Percentiles rank a stretch among this genome's conserved stretches.
Conservation (phyloP, 176 grass and related monocot genomes). For the Oryza australiensis region DNA sequence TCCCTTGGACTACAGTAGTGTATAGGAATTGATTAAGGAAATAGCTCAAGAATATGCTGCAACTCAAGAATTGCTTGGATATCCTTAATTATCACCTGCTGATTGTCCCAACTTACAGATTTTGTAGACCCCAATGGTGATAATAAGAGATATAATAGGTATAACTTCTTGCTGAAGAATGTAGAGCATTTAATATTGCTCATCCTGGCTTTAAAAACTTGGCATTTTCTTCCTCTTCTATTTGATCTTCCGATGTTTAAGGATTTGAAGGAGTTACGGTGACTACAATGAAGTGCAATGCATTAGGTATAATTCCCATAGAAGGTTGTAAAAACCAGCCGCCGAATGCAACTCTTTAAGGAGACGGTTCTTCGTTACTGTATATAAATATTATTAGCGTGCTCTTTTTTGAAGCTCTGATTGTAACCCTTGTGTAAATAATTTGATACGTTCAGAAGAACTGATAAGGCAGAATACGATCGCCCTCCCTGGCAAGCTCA, state of each 20-base stretch:
- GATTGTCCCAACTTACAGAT: not conserved
- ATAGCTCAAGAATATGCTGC: constrained; percentile 1
- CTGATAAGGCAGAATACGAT: too few relatives aligned
- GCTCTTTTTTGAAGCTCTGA: not conserved
- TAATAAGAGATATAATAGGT: not conserved
- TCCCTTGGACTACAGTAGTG: not conserved
- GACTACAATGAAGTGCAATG: not conserved
- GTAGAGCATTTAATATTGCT: not conserved
- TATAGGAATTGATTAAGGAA: not conserved
- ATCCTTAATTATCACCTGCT: not conserved
- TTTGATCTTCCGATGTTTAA: too few relatives aligned
- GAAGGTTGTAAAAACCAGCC: not conserved
- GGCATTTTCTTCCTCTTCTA: not conserved
- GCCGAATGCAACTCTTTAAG: not conserved
- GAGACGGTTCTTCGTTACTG: not conserved
- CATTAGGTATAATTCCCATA: not conserved
- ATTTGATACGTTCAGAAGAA: not conserved
- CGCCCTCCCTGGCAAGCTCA: too few relatives aligned
- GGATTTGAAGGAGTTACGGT: too few relatives aligned
- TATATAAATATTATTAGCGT: not conserved
- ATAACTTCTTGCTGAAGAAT: constrained; percentile 5
- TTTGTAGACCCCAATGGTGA: constrained; percentile 13
- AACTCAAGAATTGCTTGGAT: constrained; percentile 3
- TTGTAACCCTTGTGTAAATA: not conserved
- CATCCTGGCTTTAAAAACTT: not conserved